Evolutionary conservation across 805 yeast species (phyloP).

Genomic region (Saccharomycopsis olivae): DNA sequence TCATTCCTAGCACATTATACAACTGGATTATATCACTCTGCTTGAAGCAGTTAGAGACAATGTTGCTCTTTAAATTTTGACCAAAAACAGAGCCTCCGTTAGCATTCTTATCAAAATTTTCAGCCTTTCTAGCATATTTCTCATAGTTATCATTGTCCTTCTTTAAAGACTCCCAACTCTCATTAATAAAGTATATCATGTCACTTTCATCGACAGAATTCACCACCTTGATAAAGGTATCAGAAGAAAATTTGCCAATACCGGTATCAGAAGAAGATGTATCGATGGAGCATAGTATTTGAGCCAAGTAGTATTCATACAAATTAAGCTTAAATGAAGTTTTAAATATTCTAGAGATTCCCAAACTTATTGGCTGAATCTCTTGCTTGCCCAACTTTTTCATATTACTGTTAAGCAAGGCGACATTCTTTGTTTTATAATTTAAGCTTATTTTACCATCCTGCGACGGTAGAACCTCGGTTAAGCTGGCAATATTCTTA

Average conservation of each 20-base stretch:
- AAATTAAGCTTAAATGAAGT: conserved; percentile 20
- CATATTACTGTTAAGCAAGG: conserved; percentile 12
- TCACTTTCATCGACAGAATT: conserved; percentile 20
- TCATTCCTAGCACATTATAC: neutral
- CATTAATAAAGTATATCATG: conserved; percentile 20
- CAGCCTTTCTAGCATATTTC: conserved; percentile 4
- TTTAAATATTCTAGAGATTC: conserved; percentile 27
- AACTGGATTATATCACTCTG: conserved; percentile 9
- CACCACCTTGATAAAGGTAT: conserved; percentile 4
- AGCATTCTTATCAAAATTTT: neutral
- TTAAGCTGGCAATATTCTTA: conserved; percentile 14
- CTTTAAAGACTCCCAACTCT: conserved; percentile 19
- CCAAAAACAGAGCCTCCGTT: neutral
- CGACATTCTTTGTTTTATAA: conserved; percentile 9
- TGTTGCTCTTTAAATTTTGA: conserved; percentile 1
- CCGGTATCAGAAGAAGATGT: neutral
- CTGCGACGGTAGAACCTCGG: neutral
- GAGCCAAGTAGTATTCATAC: conserved; percentile 18
- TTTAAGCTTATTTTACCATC: neutral
- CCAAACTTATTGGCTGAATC: conserved; percentile 26
- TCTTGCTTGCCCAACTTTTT: conserved; percentile 17
- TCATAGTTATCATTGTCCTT: conserved; percentile 13
- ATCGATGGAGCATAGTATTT: conserved; percentile 3
- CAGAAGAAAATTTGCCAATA: conserved; percentile 3
- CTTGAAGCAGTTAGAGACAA: conserved; percentile 15